Evolutionary conservation across 2,329 filamentous ascomycete species (phyloP), one percentile per base, ranked within the genome.

Genomic region (Stagonosporopsis cucurbitacearum): DNA sequence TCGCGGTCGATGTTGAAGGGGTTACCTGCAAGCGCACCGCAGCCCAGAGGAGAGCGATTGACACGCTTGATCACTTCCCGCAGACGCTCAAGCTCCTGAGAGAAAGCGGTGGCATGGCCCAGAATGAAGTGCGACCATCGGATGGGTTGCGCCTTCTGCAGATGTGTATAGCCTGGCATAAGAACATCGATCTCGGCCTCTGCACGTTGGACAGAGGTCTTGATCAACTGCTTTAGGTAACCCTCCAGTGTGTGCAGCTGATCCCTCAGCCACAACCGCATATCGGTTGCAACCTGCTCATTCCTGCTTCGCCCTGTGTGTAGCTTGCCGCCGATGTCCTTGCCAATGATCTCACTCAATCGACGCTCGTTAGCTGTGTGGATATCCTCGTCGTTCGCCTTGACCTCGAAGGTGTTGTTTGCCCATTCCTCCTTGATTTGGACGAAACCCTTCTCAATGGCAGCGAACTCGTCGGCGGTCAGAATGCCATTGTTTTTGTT

Each of bases 111-210:
- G 46, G 84, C 90, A 71, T 92, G 88, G 43, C 87, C 88, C 61
- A 96, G 78, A 71, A 96, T 81, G 88, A 88, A 94, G 70, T 95
- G 91, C 51, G 84, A 87, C 89, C 89, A 96, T 58, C 89, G 82
- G 64, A 96, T 86, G 1, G 91, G 91, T 77, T 90, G 85, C 3
- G 91, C 91, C 49, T 90, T 88, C 78, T 96, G 92, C 32, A 95
- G 79, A 76, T 96, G 92, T 13, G 91, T 96, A 78, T 96, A 96
- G 2, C 90, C 90, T 1, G 92, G 92, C 89, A 96, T 95, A 68
- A 96, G 75, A 62, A 86, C 82, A 64, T 90, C 88, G 60, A 93
- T 87, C 68, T 95, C 90, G 32, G 80, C 77, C 81, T 92, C 89
- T 2, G 91, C 90, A 25, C 91, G 84, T 42, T 80, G 79, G 32